A percentile compares a stretch with the other conserved stretches of the same genome.
Conservation (phyloP, 192 early-diverging fungal species). For the Linnemannia schmuckeri region DNA sequence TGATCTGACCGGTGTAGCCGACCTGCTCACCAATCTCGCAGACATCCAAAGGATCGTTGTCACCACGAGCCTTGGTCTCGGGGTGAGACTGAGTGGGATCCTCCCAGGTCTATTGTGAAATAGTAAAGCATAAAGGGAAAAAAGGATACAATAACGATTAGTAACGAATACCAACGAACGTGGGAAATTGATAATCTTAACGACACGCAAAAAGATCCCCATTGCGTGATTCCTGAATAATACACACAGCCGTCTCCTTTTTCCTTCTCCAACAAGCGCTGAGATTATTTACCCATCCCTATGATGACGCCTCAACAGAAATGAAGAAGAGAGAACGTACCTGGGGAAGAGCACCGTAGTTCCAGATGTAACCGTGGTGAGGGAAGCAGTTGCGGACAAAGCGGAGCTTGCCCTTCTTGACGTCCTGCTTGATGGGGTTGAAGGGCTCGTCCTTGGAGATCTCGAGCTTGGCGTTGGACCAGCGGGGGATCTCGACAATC, state of each 20-base stretch:
- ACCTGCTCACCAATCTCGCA: conserved; percentile 98
- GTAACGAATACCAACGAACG: background rate
- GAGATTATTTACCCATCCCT: too few species aligned
- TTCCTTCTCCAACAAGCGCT: background rate
- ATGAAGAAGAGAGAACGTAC: conserved; percentile 36
- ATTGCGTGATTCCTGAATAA: background rate
- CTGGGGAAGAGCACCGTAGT: conserved; percentile 99
- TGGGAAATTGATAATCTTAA: background rate
- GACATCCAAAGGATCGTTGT: conserved; percentile 98
- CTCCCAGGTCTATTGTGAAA: conserved; percentile 88
- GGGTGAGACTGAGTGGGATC: conserved; percentile 90
- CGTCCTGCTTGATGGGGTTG: conserved; percentile 99
- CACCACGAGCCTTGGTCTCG: conserved; percentile 96
- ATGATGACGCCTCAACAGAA: background rate
- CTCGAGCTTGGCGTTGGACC: conserved; percentile 99
- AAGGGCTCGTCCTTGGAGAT: conserved; percentile 96
- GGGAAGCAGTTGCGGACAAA: conserved; percentile 99
- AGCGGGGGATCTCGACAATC: conserved; percentile 98
- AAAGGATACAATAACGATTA: background rate
- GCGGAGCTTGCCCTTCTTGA: conserved; percentile 99
- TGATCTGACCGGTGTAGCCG: conserved; percentile 93
- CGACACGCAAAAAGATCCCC: background rate
- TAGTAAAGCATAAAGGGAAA: background rate
- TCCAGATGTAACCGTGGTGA: conserved; percentile 99
- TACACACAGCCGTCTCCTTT: background rate